Evolutionary conservation across 1,284 basidiomycete genomes (phyloP), one percentile per base, ranked within the genome.

Genomic region (Coniophora puteana): DNA sequence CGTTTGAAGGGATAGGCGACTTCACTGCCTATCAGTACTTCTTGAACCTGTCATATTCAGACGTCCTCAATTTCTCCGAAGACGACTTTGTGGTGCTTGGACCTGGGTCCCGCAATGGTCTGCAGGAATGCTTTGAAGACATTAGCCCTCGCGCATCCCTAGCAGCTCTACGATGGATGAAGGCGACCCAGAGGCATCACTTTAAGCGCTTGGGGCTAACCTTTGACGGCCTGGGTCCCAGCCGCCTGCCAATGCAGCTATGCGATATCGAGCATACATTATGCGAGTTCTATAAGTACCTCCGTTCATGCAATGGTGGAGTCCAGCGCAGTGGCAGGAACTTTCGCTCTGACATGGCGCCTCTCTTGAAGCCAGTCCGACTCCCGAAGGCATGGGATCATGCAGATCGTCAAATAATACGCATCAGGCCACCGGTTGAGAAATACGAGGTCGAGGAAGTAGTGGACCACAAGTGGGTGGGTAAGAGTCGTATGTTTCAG

Each of bases 221-320:
- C 1, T 76, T 77, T 47, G 61, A 65, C 1, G 68, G 67, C 5
- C 57, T 80, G 8, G 74, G 77, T n/a, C 62, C 66, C 1, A 43
- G 66, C 12, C 46, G 53, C 14, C 60, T 70, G 7, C 66, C 65
- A 3, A 70, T 81, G 65, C 67, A 71, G 48, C 55, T 82, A n/a
- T 68, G 70, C 8, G 80, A 82, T 51, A 66, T 84, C 40, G 83
- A 85, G 57, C 82, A 85, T 51, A 69, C 76, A 0, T 56, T 84
- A 14, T 85, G 82, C 53, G 82, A 85, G 50, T 63, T 81, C 17
- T 78, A 82, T 61, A 84, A 83, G 53, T 83, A 83, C 46, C 61
- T 73, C 16, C 73, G 80, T n/a, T 59, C 60, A 43, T 61, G 28
- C 51, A n/a, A n/a, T n/a, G n/a, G n/a, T n/a, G 56, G 4, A 42